Evolutionary conservation across 805 yeast genomes (phyloP).

Genomic region (Deakozyma indianensis): DNA sequence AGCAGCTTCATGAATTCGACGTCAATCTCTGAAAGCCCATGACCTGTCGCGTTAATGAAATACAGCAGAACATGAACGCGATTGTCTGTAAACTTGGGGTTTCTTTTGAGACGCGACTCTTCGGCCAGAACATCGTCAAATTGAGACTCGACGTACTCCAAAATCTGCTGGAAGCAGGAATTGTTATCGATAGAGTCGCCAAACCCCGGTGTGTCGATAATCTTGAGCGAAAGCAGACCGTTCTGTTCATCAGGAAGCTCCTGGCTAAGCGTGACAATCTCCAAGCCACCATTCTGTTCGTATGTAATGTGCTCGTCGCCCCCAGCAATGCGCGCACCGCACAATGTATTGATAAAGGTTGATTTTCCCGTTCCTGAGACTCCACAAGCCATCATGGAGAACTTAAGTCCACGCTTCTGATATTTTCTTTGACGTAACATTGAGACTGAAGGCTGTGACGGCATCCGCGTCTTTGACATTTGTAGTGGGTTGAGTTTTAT

Average conservation of each 20-base stretch:
- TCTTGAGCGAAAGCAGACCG: conserved; percentile 27
- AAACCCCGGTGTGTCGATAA: conserved; percentile 62
- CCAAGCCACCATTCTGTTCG: conserved; percentile 1
- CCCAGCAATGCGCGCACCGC: conserved; percentile 30
- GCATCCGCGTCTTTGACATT: not conserved
- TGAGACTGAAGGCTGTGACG: conserved; percentile 1
- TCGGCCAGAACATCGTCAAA: conserved; percentile 60
- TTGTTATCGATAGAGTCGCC: conserved; percentile 64
- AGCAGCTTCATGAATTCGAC: conserved; percentile 64
- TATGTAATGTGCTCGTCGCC: conserved; percentile 1
- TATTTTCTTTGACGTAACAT: conserved; percentile 57
- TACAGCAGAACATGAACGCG: conserved; percentile 69
- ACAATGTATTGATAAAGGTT: conserved; percentile 81
- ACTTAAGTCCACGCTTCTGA: conserved; percentile 69
- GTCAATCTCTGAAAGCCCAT: conserved; percentile 52
- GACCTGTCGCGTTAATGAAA: conserved; percentile 51
- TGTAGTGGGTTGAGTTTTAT: not conserved
- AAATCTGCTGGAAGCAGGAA: conserved; percentile 32
- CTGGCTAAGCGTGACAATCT: conserved; percentile 34
- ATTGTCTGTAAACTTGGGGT: conserved; percentile 55
- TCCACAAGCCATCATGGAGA: conserved; percentile 78
- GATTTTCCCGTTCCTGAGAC: conserved; percentile 84
- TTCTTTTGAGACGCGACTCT: conserved; percentile 60
- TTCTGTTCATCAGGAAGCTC: conserved; percentile 15
- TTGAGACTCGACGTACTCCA: conserved; percentile 51